Percentiles rank a stretch among this genome's conserved stretches.
phyloP scores from a whole-genome alignment of 257 asterid species.

The Lantana camara region DNA sequence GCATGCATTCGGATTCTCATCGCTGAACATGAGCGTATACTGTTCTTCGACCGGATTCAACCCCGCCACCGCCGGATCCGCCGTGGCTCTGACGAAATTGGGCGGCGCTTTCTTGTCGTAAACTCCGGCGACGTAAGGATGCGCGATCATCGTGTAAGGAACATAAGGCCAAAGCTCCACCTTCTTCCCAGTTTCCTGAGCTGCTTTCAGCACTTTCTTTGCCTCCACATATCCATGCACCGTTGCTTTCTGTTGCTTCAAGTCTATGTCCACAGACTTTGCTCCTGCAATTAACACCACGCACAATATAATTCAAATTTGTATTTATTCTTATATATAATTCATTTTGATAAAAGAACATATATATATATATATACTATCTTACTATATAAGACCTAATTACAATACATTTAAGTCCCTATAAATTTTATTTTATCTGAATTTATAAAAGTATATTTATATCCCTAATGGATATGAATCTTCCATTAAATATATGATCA shows the following conservation, averaged over 20 bases:
- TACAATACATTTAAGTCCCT: no score
- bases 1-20: slow-evolving; percentile 87
- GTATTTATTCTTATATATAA: no score
- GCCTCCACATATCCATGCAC: slow-evolving; percentile 76
- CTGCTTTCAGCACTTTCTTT: slow-evolving; percentile 75
- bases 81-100: slow-evolving; percentile 61
- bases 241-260: slow-evolving; percentile 91
- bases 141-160: slow-evolving; percentile 74
- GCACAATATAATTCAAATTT: no score
- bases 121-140: slow-evolving; percentile 80
- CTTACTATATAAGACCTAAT: no score
- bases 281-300: slow-evolving; percentile 61
- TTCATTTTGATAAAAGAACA: no score
- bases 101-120: slow-evolving; percentile 97
- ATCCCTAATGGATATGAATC: no score
- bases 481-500: no score
- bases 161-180: slow-evolving; percentile 91
- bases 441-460: no score
- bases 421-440: no score
- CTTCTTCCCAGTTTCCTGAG: slow-evolving; percentile 66
- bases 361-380: no score
- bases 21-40: slow-evolving; percentile 75
- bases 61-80: slow-evolving; percentile 61
- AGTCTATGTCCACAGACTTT: slow-evolving; percentile 80
- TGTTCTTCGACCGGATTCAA: slow-evolving; percentile 79